phyloP scores from a whole-genome alignment of 2,329 filamentous ascomycete genomes.

The Monosporascus ibericus region DNA sequence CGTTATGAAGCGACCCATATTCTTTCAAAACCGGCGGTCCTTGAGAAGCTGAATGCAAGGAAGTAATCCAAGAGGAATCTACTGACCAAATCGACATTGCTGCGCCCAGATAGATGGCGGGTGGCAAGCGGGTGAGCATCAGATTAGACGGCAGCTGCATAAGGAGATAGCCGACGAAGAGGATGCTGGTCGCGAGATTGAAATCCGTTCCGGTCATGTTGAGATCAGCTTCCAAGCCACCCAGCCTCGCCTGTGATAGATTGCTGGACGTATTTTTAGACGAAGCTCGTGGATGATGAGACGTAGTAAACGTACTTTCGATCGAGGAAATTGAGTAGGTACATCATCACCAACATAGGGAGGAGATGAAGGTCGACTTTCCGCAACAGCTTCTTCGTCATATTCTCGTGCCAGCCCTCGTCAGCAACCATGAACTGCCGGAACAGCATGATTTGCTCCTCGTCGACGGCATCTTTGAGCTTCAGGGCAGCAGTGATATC shows the following conservation, averaged over 20 bases:
- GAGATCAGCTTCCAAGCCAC: conserved; percentile 46
- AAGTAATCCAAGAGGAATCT: not conserved
- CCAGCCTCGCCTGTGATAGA: conserved; percentile 48
- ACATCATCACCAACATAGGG: conserved; percentile 48
- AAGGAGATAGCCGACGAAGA: conserved; percentile 54
- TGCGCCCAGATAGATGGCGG: conserved; percentile 45
- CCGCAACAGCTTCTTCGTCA: conserved; percentile 31
- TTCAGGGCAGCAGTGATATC: conserved; percentile 3
- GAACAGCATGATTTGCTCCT: conserved; percentile 17
- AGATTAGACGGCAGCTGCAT: conserved; percentile 60
- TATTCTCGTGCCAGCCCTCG: conserved; percentile 22
- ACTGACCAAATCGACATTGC: conserved; percentile 32
- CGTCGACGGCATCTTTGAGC: conserved; percentile 11
- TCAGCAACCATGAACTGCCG: conserved; percentile 20
- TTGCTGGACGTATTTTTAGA: conserved; percentile 27
- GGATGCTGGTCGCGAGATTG: conserved; percentile 47
- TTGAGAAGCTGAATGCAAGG: too few relatives aligned
- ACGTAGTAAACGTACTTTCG: conserved; percentile 23
- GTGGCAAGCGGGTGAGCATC: conserved; percentile 45
- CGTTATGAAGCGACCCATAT: too few relatives aligned
- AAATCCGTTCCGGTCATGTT: conserved; percentile 50
- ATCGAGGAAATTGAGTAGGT: conserved; percentile 51
- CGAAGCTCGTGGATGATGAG: not conserved
- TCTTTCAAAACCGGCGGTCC: too few relatives aligned
- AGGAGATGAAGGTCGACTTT: conserved; percentile 48